Base-by-base conservation (phyloP, 2,329 filamentous ascomycete genomes). In the Sclerotinia spermophila region DNA sequence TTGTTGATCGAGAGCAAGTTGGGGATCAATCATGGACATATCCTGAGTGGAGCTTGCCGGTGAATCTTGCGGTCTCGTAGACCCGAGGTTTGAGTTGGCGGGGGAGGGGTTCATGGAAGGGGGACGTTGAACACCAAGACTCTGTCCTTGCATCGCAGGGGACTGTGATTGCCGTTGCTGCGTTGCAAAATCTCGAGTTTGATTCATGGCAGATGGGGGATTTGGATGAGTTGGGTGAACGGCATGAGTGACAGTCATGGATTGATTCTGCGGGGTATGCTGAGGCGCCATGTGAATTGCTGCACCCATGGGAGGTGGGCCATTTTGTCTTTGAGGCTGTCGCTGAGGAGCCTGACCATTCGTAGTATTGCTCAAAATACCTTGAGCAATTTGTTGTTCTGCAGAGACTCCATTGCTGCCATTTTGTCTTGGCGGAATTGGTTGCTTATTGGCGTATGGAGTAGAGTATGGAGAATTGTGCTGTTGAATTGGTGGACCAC, bases 381-480 rank as follows among this genome's bases (percentile, higher is more conserved):
- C 78, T 71, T 78, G 76, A 35, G 77, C 77, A 73, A 79, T 79
- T 73, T 79, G 78, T 71, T 79, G 78, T 68, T 79, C 78, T 61
- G 77, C 78, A 61, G 77, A 78, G 19, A 77, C 74, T 67, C 73
- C 74, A 58, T 62, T 71, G 60, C 69, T 73, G 40, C 72, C 73
- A 75, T 76, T 77, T 60, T 76, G 75, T 55, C 76, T 71, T 27
- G 75, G 66, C 42, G 69, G 72, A 33, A 72, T 65, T 66, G 74
- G 75, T 24, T 71, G 70, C 72, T 75, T 75, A 68, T 71, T 76
- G 19, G 77, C 72, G 66, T 78, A 78, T 45, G 77, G 78, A 8
- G 76, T 78, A 13, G 76, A 71, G 69, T 79, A 79, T 33, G 78
- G 75, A 7, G 76, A 76, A 58, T 78, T 75, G 67, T 79, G 75